These are phyloP conservation scores for Alternaria arborescens DNA, from an alignment of 2,329 filamentous ascomycete genomes.

Conservation along the genomic window DNA sequence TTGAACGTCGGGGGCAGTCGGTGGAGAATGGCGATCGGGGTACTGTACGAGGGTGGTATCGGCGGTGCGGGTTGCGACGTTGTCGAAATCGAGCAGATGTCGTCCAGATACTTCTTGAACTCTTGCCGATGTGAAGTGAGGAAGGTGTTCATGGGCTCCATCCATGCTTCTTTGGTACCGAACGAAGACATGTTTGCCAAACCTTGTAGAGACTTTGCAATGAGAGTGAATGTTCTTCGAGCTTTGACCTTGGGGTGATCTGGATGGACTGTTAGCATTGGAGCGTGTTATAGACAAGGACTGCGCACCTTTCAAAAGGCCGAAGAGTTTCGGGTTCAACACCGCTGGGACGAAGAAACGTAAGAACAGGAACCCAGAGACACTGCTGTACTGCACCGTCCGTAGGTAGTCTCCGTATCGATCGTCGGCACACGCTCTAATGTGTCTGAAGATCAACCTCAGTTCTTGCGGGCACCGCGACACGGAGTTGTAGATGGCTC, in stretches of 20 bases:
- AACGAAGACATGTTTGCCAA: constrained; percentile 91
- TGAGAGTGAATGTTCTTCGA: constrained; percentile 87
- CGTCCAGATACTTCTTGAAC: constrained; percentile 88
- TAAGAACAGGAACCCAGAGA: constrained; percentile 92
- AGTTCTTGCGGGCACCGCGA: constrained; percentile 80
- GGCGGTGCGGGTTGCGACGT: constrained; percentile 66
- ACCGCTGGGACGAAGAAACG: constrained; percentile 97
- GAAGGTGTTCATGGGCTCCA: constrained; percentile 98
- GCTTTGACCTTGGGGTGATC: constrained; percentile 85
- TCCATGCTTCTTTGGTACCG: constrained; percentile 96
- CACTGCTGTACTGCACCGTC: constrained; percentile 90
- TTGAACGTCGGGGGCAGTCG: constrained; percentile 80
- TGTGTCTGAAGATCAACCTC: constrained; percentile 85
- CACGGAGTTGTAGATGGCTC: constrained; percentile 78
- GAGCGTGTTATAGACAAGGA: not conserved
- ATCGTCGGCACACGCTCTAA: constrained; percentile 90
- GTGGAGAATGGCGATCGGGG: constrained; percentile 86
- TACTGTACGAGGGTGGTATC: constrained; percentile 86
- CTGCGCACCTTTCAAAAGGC: constrained; percentile 73
- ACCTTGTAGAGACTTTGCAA: constrained; percentile 91
- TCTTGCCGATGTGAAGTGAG: constrained; percentile 76
- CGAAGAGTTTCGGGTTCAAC: constrained; percentile 92
- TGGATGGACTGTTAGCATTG: constrained; percentile 31
- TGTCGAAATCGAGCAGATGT: constrained; percentile 81
- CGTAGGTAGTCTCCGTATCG: constrained; percentile 92